Base-by-base conservation (phyloP, 2,329 filamentous ascomycete species). In the Escovopsis sp. region DNA sequence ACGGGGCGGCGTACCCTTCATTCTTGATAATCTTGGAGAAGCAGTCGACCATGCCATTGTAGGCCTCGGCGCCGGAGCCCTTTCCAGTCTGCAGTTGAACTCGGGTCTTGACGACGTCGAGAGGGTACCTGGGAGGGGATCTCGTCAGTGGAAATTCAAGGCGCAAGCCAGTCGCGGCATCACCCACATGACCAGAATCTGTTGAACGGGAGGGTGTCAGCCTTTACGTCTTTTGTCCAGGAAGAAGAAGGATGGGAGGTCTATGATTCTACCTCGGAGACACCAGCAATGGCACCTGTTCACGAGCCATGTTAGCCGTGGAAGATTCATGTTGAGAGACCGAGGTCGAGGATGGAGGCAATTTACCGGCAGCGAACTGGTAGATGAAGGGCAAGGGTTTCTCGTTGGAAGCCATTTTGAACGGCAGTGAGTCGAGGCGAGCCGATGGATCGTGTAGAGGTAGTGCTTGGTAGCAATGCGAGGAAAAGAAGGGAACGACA, bases 71-170 rank as follows among this genome's bases (percentile, higher is more conserved):
- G 46, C 86, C 85, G 19, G 71, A 68, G 36, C 71, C 76, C 51
- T 70, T 73, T 56, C 81, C 82, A 42, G 82, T 83, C 68, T 95
- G 88, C 44, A 95, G 73, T 66, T 95, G 88, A 62, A 94, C 83
- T 81, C 89, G 75, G 51, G 91, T 96, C 76, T 96, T 96, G 64
- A 96, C 86, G 45, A 98, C 91, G 63, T 98, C 91, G 63, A 98
- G 73, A 53, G 91, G 91, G 71, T 98, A 98, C 91, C 88, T 95
- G 61, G 45, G 9, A 45, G 40, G 30, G 40, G 33, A 43, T 41
- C 50, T 53, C 49, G 47, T 40, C 47, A 42, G 45, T 43, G 40
- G 33, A 41, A 32, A 18, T 23, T 36, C 28, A 37, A 12, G 28
- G 18, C 18, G 18, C 11, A 36, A 11, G 18, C 26, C 36, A 18